phyloP scores from a whole-genome alignment of 1,139 yeast genomes.

The Suhomyces kunorum region DNA sequence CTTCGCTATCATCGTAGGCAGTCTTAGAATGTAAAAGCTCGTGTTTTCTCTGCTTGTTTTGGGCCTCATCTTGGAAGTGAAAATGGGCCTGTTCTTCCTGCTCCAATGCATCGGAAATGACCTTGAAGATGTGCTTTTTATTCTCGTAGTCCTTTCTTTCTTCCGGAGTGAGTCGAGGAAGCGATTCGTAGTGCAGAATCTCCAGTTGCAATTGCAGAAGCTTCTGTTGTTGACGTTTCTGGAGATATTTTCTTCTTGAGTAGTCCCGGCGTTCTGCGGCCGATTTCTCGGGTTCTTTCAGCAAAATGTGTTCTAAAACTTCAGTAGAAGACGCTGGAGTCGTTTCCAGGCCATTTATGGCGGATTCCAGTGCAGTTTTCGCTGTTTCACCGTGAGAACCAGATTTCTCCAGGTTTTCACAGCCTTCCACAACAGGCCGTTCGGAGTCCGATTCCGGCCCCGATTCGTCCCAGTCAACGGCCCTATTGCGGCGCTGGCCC shows the following conservation, averaged over 20 bases:
- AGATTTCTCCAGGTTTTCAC: background rate
- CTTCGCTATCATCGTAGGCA: slow-evolving; percentile 24
- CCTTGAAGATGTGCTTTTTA: slow-evolving; percentile 47
- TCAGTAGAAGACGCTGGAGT: too few species aligned
- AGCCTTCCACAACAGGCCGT: background rate
- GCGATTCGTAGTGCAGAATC: slow-evolving; percentile 42
- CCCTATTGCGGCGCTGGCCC: slow-evolving; percentile 17
- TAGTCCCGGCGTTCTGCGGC: slow-evolving; percentile 2
- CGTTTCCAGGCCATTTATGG: too few species aligned
- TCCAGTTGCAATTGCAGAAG: slow-evolving; percentile 22
- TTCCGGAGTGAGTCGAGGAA: slow-evolving; percentile 45
- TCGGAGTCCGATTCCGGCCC: background rate
- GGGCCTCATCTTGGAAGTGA: slow-evolving; percentile 9
- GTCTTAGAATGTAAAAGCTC: slow-evolving; percentile 39
- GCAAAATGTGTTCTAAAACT: background rate
- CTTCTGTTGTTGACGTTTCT: slow-evolving; percentile 30
- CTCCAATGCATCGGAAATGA: slow-evolving; percentile 21
- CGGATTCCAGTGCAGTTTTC: too few species aligned
- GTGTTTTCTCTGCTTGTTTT: slow-evolving; percentile 52
- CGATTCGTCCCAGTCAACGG: slow-evolving; percentile 2
- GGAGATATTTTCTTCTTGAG: slow-evolving; percentile 32
- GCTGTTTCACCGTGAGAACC: too few species aligned
- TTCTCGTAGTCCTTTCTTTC: slow-evolving; percentile 56
- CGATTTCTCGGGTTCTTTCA: background rate
- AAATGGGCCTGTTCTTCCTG: slow-evolving; percentile 3